Base-by-base conservation (phyloP, 768 basidiomycete species). In the Tricholoma bakamatsutake region DNA sequence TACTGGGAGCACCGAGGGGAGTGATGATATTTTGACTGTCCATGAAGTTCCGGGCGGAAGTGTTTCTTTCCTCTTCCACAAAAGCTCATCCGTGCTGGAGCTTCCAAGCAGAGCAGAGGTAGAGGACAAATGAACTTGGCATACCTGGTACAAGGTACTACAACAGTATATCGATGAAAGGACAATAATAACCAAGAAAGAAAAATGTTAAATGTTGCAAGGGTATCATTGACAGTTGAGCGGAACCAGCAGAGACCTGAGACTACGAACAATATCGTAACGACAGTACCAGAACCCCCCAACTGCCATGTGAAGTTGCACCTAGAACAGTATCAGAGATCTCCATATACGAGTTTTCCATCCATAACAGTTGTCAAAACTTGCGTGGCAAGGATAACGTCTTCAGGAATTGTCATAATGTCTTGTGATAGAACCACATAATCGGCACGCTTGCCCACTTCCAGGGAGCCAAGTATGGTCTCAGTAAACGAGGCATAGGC, bases 401-500 rank as follows among this genome's bases (percentile, higher is more conserved):
- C 62, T 2, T 68, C 67, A 2, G 82, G 75, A 11, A 93, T 69
- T 12, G 71, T 71, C 86, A 95, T 88, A 59, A 96, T 87, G 67
- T 97, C 85, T 57, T 82, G 82, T 5, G 88, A 88, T 56, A 94
- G 77, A 13, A 97, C 74, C n/a, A 89, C 85, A 61, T 86, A 90
- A 69, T 98, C 94, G 5, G 92, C 94, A 30, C 80, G 76, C 65
- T 93, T 93, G 15, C 93, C 92, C 1, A 78, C 69, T 39, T 80
- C 79, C 37, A 97, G 77, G 3, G 89, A 89, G n/a, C 94, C 94
- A 8, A 90, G 76, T 3, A 64, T 71, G 40, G 78, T 64, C 61
- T 93, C 90, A 0, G 82, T 82, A 71, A 95, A 94, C 0, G 88
- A 87, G 13, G 94, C 93, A 66, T 88, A 93, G 0, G 93, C 93